These are phyloP conservation scores for Aspergillus sp. DNA, from an alignment of 2,329 filamentous ascomycete species.

Conservation along the genomic window DNA sequence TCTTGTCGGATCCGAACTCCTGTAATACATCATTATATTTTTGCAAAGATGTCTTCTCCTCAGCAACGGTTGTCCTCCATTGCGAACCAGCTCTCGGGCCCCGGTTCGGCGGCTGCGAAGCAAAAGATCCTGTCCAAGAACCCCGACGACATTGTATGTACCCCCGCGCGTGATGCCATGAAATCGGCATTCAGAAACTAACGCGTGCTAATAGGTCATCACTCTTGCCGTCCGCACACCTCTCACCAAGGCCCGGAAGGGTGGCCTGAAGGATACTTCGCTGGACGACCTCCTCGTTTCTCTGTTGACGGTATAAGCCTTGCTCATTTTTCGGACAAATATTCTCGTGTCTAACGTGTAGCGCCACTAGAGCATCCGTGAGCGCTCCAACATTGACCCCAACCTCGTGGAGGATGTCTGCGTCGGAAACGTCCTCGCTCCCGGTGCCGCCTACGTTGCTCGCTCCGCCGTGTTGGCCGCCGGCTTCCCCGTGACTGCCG, in stretches of 20 bases:
- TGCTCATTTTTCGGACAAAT: not conserved
- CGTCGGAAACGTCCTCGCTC: slow-evolving; percentile 83
- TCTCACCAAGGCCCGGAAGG: slow-evolving; percentile 40
- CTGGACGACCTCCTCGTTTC: slow-evolving; percentile 37
- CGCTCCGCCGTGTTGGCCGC: slow-evolving; percentile 82
- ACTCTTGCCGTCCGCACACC: slow-evolving; percentile 38
- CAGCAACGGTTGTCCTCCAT: slow-evolving; percentile 42
- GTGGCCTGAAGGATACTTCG: slow-evolving; percentile 38
- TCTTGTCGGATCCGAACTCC: not conserved
- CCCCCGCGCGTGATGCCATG: not conserved
- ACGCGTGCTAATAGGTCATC: slow-evolving; percentile 30
- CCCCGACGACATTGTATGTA: slow-evolving; percentile 39
- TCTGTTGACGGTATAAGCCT: slow-evolving; percentile 31
- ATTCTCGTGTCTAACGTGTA: not conserved
- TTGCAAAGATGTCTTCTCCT: slow-evolving; percentile 33
- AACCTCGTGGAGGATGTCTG: slow-evolving; percentile 83
- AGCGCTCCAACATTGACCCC: slow-evolving; percentile 83
- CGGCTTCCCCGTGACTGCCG: slow-evolving; percentile 76
- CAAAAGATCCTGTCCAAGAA: slow-evolving; percentile 34
- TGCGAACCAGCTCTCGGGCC: slow-evolving; percentile 37
- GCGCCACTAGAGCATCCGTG: slow-evolving; percentile 59
- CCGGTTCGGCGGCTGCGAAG: slow-evolving; percentile 24
- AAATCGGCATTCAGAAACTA: not conserved
- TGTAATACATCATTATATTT: not conserved
- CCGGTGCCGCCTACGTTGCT: slow-evolving; percentile 84